Conservation (phyloP, 2,329 filamentous ascomycete genomes). For the Beauveria sp. region DNA sequence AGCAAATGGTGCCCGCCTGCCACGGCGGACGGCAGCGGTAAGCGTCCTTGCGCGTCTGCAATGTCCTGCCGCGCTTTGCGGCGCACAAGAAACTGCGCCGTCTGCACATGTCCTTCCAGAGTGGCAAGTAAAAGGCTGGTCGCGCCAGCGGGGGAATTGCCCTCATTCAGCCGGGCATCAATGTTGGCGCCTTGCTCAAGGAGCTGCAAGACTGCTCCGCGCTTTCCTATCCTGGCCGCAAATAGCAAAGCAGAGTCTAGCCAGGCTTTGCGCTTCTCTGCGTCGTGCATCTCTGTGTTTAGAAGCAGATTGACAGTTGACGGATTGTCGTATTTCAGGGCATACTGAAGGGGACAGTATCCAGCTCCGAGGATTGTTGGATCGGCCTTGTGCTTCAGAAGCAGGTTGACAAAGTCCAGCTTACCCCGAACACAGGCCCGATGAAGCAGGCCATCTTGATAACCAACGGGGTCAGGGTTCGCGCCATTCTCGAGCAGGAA, state of each 20-base stretch:
- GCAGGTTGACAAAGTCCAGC: background rate
- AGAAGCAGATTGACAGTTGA: background rate
- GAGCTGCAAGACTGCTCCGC: background rate
- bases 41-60: background rate
- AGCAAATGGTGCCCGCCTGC: background rate
- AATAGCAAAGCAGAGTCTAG: background rate
- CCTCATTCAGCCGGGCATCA: background rate
- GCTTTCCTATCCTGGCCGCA: conserved; percentile 2
- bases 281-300: background rate
- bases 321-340: background rate
- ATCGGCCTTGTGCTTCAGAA: background rate
- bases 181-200: conserved; percentile 1
- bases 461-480: background rate
- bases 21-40: background rate
- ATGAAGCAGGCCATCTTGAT: conserved; percentile 4
- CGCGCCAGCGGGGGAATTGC: background rate
- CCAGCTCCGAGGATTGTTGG: background rate
- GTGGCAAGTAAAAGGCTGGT: background rate
- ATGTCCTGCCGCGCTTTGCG: conserved; percentile 2
- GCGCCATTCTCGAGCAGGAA: conserved; percentile 4
- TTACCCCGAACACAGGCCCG: background rate
- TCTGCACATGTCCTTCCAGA: background rate
- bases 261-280: background rate
- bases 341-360: background rate
- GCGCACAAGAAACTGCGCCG: conserved; percentile 6